Base-by-base conservation (phyloP, 169 alveolate genomes). In the Eimeria sp. region DNA sequence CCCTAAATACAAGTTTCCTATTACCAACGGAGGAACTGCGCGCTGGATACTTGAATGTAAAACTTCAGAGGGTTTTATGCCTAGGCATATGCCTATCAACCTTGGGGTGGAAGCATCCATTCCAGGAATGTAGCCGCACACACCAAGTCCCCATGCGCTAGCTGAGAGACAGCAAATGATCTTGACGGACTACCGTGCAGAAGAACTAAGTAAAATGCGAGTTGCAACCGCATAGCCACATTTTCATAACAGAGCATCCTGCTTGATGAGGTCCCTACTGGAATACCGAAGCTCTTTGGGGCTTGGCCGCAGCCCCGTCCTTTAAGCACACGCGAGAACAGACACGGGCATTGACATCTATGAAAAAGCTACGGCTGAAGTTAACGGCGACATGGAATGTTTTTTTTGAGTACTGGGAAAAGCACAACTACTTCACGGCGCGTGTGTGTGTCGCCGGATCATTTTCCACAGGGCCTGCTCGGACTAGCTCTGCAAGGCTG, bases 231-330 rank as follows among this genome's bases (percentile, higher is more conserved):
- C 25, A 33, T 2, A 10, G 46, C n/a, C 46, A 33, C 0, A 6
- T 71, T 71, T 30, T 20, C 30, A 14, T 27, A 6, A 13, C 74
- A 0, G 18, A 25, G 18, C 37, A 9, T 11, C 74, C n/a, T 71
- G 13, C 9, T 33, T 16, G 25, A 2, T 27, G 52, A 14, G 80
- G n/a, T 1, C 25, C 68, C 14, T 56, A n/a, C 30, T 49, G 64
- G 46, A 68, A 52, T 56, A 30, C 68, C 66, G 49, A 78, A 78
- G 88, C 88, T 27, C 88, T 40, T 52, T 54, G 68, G 88, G 88
- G 88, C 88, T 78, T 43, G 54, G 68, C 88, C n/a, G 66, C 88
- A 78, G 88, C 88, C 88, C 88, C 88, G 68, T 49, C 27, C n/a
- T n/a, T 14, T 13, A 78, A 78, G 68, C 88, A 78, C 88, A 78